These are phyloP conservation scores for Linanthus parryae DNA, from an alignment of 148 eudicot genomes.

Conservation along the genomic window DNA sequence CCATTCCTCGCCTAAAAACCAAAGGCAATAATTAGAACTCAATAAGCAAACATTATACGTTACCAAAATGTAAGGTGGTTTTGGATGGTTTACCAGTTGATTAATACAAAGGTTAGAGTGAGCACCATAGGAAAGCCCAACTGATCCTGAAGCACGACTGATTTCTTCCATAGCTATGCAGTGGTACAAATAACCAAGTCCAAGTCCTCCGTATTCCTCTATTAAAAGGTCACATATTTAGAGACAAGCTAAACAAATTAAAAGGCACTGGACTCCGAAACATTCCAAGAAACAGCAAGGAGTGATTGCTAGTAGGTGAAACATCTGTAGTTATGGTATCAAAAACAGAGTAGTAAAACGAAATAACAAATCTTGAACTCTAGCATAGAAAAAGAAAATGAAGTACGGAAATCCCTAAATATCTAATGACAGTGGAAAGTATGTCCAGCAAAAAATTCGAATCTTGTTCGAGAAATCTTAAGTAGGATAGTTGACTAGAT, in stretches of 20 bases:
- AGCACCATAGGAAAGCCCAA: constrained; percentile 93
- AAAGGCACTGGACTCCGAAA: not conserved
- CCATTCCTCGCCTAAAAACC: constrained; percentile 81
- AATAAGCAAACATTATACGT: not conserved
- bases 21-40: constrained; percentile 7
- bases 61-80: not conserved
- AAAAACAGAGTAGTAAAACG: too few species aligned
- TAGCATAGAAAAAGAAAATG: not conserved
- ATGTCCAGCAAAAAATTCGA: too few species aligned
- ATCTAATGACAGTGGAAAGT: too few species aligned
- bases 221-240: constrained; percentile 13
- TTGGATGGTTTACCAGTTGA: constrained; percentile 63
- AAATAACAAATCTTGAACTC: not conserved
- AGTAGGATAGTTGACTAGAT: too few species aligned
- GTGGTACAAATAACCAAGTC: constrained; percentile 95
- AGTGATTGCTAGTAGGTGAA: too few species aligned
- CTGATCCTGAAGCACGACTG: constrained; percentile 98
- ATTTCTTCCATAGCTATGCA: constrained; percentile 99
- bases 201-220: constrained; percentile 99
- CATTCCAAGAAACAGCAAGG: too few species aligned
- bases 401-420: too few species aligned
- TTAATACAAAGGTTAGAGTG: constrained; percentile 95
- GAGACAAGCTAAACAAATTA: not conserved
- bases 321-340: too few species aligned
- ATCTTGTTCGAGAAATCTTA: too few species aligned